A percentile compares a stretch with the other conserved stretches of the same genome.
Conservation (phyloP, 768 basidiomycete genomes). For the Punctularia strigosozonata region DNA sequence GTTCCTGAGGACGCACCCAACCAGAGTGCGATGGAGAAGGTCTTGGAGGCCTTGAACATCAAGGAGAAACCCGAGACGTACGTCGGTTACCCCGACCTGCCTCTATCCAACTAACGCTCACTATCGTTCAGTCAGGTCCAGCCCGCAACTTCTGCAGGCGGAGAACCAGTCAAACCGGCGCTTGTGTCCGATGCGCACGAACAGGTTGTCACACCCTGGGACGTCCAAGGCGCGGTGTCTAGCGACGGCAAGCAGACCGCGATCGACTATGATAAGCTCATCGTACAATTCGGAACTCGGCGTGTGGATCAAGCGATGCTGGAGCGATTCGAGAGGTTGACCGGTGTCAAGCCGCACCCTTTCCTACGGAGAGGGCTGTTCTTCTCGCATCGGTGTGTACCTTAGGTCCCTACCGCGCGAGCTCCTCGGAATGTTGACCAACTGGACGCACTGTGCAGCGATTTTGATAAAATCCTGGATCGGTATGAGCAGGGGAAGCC, state of each 20-base stretch:
- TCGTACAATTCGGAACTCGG: slow-evolving; percentile 89
- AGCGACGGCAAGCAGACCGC: slow-evolving; percentile 82
- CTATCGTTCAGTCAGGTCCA: no score
- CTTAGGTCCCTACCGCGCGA: not conserved
- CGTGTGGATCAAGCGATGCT: slow-evolving; percentile 66
- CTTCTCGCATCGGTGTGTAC: slow-evolving; percentile 86
- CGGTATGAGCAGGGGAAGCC: slow-evolving; percentile 95
- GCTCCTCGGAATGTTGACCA: not conserved
- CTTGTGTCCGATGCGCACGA: slow-evolving; percentile 25
- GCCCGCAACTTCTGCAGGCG: not conserved
- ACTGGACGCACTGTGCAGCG: slow-evolving; percentile 33
- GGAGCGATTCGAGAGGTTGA: slow-evolving; percentile 82
- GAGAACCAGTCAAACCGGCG: slow-evolving; percentile 20
- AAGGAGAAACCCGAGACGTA: no score
- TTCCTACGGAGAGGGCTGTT: slow-evolving; percentile 88
- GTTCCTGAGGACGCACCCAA: no score
- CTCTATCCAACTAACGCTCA: no score
- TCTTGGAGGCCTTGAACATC: no score
- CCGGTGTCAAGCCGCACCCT: slow-evolving; percentile 80
- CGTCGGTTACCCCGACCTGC: no score
- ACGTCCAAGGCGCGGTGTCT: slow-evolving; percentile 85
- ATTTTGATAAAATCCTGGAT: slow-evolving; percentile 88
- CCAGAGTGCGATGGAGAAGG: no score
- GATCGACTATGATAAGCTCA: slow-evolving; percentile 94
- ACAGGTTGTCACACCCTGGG: slow-evolving; percentile 95